A percentile compares a stretch with the other conserved stretches of the same genome.
Evolutionary conservation across 108 stramenopile species (phyloP).

Genomic region (Discostella stelligeroides): DNA sequence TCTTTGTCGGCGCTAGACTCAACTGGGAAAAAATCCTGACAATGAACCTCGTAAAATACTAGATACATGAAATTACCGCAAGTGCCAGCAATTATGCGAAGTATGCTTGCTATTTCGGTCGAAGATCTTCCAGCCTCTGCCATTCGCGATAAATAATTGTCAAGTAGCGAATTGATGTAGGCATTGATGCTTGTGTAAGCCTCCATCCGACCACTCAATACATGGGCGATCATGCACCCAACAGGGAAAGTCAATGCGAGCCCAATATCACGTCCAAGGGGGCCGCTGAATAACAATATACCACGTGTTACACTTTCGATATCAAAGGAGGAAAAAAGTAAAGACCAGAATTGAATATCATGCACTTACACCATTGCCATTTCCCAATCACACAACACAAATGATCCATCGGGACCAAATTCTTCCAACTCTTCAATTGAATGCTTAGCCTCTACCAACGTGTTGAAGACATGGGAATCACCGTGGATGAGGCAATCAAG

Average conservation of each 20-base stretch:
- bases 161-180: slow-evolving; percentile 24
- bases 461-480: slow-evolving; percentile 63
- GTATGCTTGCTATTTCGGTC: slow-evolving; percentile 15
- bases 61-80: slow-evolving; percentile 30
- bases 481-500: slow-evolving; percentile 48
- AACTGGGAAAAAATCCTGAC: slow-evolving; percentile 29
- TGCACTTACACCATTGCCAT: slow-evolving; percentile 29
- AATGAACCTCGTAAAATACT: slow-evolving; percentile 13
- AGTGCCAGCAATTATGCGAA: slow-evolving; percentile 29
- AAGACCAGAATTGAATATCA: not conserved
- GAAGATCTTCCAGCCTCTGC: slow-evolving; percentile 23
- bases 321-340: not conserved
- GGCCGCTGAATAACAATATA: slow-evolving; percentile 12
- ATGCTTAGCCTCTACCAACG: slow-evolving; percentile 59
- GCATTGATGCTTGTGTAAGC: slow-evolving; percentile 11
- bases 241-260: slow-evolving; percentile 31
- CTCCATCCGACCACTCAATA: slow-evolving; percentile 15
- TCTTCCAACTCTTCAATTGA: slow-evolving; percentile 31
- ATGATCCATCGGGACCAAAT: slow-evolving; percentile 30
- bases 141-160: slow-evolving; percentile 33
- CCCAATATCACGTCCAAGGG: slow-evolving; percentile 41
- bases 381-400: slow-evolving; percentile 51
- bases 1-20: slow-evolving; percentile 15
- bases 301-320: not conserved
- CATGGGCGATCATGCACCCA: slow-evolving; percentile 40